Evolutionary conservation across 495 filamentous ascomycete genomes (phyloP), one percentile per base, ranked within the genome.

Genomic region (Neurospora discreta): DNA sequence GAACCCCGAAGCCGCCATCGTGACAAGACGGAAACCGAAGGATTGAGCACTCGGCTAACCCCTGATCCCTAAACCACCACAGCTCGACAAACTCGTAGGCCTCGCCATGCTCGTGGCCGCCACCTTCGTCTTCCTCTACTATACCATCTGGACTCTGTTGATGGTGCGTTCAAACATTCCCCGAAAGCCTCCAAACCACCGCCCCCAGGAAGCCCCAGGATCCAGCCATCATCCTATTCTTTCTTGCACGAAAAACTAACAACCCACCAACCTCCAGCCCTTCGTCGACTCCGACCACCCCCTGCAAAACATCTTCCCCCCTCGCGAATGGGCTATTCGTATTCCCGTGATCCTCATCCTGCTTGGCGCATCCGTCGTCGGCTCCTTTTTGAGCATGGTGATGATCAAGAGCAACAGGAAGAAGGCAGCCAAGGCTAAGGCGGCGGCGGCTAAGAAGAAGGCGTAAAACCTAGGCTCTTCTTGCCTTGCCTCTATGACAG

Each of bases 321-420:
- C 96, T 5, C 93, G 96, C 77, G 95, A 97, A 74, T 99, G 95
- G 95, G 95, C 95, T 69, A 97, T 99, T 78, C 94, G 96, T 78
- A 94, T 99, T 78, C 95, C 95, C 71, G 94, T 99, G 75, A 97
- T 98, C 79, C 90, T 98, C 69, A 90, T 97, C 69, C 89, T 99
- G 20, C 86, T 98, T 73, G 95, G 92, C 58, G 93, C 89, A 36
- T 94, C 95, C 44, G 94, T 99, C 75, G 95, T 99, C 42, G 96
- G 96, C 44, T 95, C 92, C 70, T 98, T 99, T 84, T 86, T 99
- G 77, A 90, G 92, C 76, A 90, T 98, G 77, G 95, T 98, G 76
- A 99, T 99, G 95, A 98, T 99, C 83, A 89, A 93, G 80, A 97
- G 94, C 86, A 98, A 97, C 86, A 86, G 92, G 80, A 97, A 97